Base-by-base conservation (phyloP, 2,329 filamentous ascomycete genomes). In the Fusarium nodosum region DNA sequence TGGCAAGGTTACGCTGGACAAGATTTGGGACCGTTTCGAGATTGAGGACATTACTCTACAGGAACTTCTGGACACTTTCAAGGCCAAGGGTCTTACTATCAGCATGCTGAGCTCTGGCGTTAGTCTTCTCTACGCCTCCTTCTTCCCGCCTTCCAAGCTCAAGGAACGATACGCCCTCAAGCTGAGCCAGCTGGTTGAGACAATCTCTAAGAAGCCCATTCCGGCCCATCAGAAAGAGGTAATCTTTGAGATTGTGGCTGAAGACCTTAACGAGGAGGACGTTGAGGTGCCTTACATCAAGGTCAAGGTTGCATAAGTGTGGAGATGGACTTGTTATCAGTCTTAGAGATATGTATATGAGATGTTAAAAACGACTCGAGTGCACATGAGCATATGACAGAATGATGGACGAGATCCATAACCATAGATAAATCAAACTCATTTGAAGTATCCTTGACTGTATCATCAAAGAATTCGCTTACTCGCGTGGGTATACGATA, bases 81-180 rank as follows among this genome's bases (percentile, higher is more conserved):
- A 92, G 77, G 87, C 89, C 75, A 90, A 91, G 77, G 96, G 96
- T 2, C 84, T 99, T 56, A 89, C 84, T 22, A 90, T 98, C 57
- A 92, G 90, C 64, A 98, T 98, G 95, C 86, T 99, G 76, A 97
- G 93, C 84, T 97, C 94, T n/a, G 96, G 95, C 3, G 95, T 98
- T 69, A 97, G 94, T 80, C 83, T 99, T 76, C 84, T 99, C 46
- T 99, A 97, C 76, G 95, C 96, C 20, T 91, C 90, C 75, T 99
- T 99, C 87, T 97, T 97, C 82, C 90, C 92, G 4, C 86, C 90
- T 0, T 80, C 84, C 20, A 91, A 91, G 86, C 84, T 94, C 60
- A 94, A 94, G 86, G 94, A 97, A 69, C 88, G 94, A 68, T 85
- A 93, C 76, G 83, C 82, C 16, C 85, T 97, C 81, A 97, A 94